Base-by-base conservation (phyloP, 495 filamentous ascomycete species). In the Trichoderma asperelloides region DNA sequence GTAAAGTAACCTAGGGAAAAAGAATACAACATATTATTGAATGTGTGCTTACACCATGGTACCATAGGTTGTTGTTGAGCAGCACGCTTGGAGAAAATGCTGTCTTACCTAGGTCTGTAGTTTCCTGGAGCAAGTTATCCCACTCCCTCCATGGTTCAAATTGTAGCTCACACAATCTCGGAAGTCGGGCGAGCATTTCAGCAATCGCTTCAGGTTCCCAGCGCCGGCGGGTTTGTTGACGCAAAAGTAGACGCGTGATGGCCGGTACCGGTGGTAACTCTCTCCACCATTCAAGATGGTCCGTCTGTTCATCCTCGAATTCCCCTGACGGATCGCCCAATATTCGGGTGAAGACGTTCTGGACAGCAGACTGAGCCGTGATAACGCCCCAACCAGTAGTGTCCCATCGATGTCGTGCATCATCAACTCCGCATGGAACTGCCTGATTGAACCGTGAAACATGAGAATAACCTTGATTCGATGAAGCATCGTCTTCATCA, bases 91-190 rank as follows among this genome's bases (percentile, higher is more conserved):
- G 49, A 21, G 49, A 27, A 60, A 12, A 30, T 21, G 55, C 55
- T 43, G 62, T 63, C 70, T 76, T 39, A 74, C 70, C 30, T 71
- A 62, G 68, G 51, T 74, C 71, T 39, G 71, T 72, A 49, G 39
- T 28, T 18, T 62, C 60, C 70, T 76, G 71, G 28, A 64, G 25
- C 63, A 18, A 33, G 49, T 70, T 7, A 60, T 60, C 62, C 74
- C 74, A 74, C 69, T 70, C 71, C 65, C 72, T 74, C 75, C 74
- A 74, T 66, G 72, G 72, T 69, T 76, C 73, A 69, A 73, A 74
- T 65, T 73, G 69, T 65, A 76, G 62, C 71, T 74, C 74, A 69
- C 71, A 66, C 66, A 78, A 73, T 68, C 68, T 70, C 65, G 73
- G 76, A n/a, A 75, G 70, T 69, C 69, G 72, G 65, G 67, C 47